A percentile compares a stretch with the other conserved stretches of the same genome.
Conservation (phyloP, 2,329 filamentous ascomycete genomes). For the Scedosporium apiospermum region DNA sequence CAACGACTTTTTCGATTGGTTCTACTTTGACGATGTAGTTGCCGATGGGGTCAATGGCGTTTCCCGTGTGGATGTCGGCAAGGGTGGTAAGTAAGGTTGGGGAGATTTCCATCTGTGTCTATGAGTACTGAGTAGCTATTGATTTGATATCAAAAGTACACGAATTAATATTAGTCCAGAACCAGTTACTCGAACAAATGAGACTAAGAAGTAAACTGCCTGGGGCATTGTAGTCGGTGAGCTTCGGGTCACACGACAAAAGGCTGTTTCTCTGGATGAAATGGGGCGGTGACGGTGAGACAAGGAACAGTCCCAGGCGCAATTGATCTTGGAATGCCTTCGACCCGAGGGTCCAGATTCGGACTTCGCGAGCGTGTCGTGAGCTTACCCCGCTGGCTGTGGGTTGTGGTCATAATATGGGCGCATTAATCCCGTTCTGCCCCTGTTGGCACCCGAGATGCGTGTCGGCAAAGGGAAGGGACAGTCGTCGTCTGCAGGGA, state of each 20-base stretch:
- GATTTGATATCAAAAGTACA: neutral
- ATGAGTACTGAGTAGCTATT: no score
- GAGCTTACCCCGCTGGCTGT: neutral
- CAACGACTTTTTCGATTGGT: slow-evolving; percentile 27
- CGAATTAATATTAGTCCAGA: no score
- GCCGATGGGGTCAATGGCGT: neutral
- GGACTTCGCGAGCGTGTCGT: neutral
- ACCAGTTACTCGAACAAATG: neutral
- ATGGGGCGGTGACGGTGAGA: neutral
- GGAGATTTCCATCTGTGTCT: neutral
- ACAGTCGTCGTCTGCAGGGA: neutral
- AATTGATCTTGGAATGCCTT: no score
- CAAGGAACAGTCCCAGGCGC: no score
- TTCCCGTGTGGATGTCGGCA: neutral
- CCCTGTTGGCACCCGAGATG: neutral
- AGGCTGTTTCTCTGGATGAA: neutral
- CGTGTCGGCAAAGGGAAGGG: neutral
- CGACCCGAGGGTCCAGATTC: no score
- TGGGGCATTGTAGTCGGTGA: neutral
- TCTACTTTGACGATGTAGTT: slow-evolving; percentile 13
- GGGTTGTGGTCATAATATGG: neutral
- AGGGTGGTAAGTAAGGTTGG: neutral
- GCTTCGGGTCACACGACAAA: neutral
- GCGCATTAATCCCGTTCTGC: neutral
- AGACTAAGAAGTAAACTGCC: neutral